These are phyloP conservation scores for Cornus kousa DNA, from an alignment of 148 eudicot species.

Conservation along the genomic window DNA sequence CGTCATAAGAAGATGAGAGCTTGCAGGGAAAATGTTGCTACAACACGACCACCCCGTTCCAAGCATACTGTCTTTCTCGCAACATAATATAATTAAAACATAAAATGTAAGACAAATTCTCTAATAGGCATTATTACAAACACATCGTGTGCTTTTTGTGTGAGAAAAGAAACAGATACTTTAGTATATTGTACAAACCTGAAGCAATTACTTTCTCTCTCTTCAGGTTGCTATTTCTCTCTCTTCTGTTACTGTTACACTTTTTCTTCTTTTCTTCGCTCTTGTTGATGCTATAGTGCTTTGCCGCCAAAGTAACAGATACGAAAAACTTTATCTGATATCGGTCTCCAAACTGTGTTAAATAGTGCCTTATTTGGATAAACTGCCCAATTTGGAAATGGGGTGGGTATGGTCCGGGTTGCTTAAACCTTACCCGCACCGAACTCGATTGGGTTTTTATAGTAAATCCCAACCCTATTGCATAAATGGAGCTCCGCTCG, in stretches of 20 bases:
- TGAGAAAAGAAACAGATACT: neutral
- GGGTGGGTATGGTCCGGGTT: too few species aligned
- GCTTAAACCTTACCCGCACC: too few species aligned
- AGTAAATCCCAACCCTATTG: too few species aligned
- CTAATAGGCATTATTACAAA: slow-evolving; percentile 11
- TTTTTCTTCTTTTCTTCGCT: too few species aligned
- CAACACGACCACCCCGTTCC: slow-evolving; percentile 16
- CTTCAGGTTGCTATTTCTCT: neutral
- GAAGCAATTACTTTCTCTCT: neutral
- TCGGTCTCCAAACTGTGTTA: too few species aligned
- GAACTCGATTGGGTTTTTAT: too few species aligned
- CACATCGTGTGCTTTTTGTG: slow-evolving; percentile 3
- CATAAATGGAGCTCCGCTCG: too few species aligned
- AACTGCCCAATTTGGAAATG: too few species aligned
- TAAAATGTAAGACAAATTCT: neutral
- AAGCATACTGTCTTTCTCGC: neutral
- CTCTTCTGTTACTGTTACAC: neutral
- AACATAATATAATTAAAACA: neutral
- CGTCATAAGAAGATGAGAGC: neutral
- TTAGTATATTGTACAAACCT: neutral
- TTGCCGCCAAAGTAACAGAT: too few species aligned
- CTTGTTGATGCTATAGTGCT: too few species aligned
- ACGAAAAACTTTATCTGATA: too few species aligned
- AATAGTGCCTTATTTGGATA: too few species aligned
- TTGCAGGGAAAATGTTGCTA: slow-evolving; percentile 5